Evolutionary conservation across 345 rosid genomes (phyloP).

Genomic region (Salix caprea): DNA sequence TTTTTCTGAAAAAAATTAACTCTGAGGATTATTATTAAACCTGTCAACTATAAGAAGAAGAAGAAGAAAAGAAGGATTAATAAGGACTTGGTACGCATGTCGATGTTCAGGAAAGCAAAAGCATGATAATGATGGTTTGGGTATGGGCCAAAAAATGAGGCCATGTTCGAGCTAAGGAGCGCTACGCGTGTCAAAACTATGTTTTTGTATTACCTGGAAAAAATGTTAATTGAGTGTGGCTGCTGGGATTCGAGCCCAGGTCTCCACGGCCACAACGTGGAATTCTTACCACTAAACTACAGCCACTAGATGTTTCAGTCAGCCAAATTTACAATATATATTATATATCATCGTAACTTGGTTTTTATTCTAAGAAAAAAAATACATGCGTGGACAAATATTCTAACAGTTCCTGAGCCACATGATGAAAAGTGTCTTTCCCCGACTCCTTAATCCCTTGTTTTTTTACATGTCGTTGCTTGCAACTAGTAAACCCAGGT

Average conservation of each 20-base stretch:
- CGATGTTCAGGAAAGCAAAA: not conserved
- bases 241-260: constrained; percentile 93
- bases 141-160: not conserved
- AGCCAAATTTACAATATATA: accelerated
- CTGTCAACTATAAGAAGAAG: not conserved
- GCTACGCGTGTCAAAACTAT: not conserved
- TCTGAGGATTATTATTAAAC: not conserved
- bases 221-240: constrained; percentile 36
- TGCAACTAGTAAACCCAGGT: no score
- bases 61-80: not conserved
- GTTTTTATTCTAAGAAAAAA: no score
- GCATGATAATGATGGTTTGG: not conserved
- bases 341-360: no score
- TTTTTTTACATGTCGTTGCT: no score
- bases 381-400: no score
- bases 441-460: no score
- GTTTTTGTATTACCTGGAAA: not conserved
- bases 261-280: constrained; percentile 90
- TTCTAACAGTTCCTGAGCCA: no score
- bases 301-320: constrained; percentile 12
- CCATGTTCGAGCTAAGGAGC: not conserved
- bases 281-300: constrained; percentile 86
- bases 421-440: no score
- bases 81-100: no score
- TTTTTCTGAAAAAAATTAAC: no score